These are phyloP conservation scores for carrot (Daucus carota) DNA, from an alignment of 129 eudicot species.

Conservation along the genomic window DNA sequence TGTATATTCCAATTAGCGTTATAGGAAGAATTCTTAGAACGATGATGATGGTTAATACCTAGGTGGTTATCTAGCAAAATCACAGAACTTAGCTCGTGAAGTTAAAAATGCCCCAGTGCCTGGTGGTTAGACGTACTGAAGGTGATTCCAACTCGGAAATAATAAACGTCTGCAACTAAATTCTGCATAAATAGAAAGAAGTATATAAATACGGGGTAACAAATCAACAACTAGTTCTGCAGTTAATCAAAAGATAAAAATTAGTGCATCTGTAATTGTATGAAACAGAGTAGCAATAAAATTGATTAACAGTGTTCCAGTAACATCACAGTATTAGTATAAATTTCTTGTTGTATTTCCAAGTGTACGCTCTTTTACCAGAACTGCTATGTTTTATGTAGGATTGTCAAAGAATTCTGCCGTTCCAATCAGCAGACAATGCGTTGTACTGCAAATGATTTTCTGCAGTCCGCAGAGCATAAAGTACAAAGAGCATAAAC, in stretches of 20 bases:
- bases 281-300: too few relatives aligned
- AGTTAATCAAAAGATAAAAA: neutral
- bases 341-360: neutral
- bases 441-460: neutral
- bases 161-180: neutral
- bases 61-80: neutral
- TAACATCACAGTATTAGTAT: too few relatives aligned
- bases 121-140: neutral
- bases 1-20: neutral
- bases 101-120: neutral
- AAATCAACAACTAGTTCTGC: neutral
- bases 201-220: neutral
- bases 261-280: too few relatives aligned
- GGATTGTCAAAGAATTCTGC: neutral
- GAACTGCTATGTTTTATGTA: too few relatives aligned
- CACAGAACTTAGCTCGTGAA: neutral
- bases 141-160: neutral
- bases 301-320: too few relatives aligned
- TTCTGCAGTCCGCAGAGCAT: neutral
- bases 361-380: neutral
- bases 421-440: neutral
- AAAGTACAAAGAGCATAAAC: neutral
- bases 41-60: neutral
- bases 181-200: neutral
- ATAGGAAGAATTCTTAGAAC: neutral